These are phyloP conservation scores for Exserohilum rostratum DNA, from an alignment of 2,329 filamentous ascomycete genomes.

Conservation along the genomic window DNA sequence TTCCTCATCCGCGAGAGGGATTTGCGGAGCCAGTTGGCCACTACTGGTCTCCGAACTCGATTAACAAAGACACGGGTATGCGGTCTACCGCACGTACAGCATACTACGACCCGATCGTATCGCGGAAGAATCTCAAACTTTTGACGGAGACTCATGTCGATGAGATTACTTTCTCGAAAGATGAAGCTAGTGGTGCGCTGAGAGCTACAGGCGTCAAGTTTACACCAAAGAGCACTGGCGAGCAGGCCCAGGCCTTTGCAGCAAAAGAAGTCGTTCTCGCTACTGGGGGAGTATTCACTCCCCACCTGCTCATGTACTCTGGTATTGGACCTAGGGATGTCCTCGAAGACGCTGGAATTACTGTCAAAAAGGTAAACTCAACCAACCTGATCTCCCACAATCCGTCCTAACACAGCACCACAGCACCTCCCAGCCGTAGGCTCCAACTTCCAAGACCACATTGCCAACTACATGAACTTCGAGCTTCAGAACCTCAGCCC, in stretches of 20 bases:
- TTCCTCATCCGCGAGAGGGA: constrained; percentile 14
- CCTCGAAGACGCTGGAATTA: constrained; percentile 20
- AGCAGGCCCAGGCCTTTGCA: constrained; percentile 24
- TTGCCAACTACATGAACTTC: constrained; percentile 17
- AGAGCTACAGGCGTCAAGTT: constrained; percentile 14
- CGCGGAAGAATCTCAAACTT: constrained; percentile 16
- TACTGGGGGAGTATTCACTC: constrained; percentile 62
- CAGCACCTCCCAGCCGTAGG: constrained; percentile 26
- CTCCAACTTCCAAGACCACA: constrained; percentile 29
- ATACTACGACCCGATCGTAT: constrained; percentile 20
- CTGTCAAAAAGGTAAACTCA: constrained; percentile 13
- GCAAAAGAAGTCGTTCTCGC: constrained; percentile 63
- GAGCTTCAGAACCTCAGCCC: constrained; percentile 11
- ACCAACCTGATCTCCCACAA: no score
- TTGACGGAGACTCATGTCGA: constrained; percentile 12
- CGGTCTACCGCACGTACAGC: constrained; percentile 11
- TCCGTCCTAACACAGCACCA: neutral
- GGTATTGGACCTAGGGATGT: constrained; percentile 30
- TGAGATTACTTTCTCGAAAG: constrained; percentile 9
- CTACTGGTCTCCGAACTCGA: constrained; percentile 32
- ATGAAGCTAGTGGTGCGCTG: neutral
- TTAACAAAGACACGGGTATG: constrained; percentile 17
- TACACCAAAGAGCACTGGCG: constrained; percentile 9
- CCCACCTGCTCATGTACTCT: constrained; percentile 54
- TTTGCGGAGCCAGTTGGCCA: constrained; percentile 26